Evolutionary conservation across 441 rosid genomes (phyloP), one percentile per base, ranked within the genome.

Genomic region (Hypseocharis bilobata): DNA sequence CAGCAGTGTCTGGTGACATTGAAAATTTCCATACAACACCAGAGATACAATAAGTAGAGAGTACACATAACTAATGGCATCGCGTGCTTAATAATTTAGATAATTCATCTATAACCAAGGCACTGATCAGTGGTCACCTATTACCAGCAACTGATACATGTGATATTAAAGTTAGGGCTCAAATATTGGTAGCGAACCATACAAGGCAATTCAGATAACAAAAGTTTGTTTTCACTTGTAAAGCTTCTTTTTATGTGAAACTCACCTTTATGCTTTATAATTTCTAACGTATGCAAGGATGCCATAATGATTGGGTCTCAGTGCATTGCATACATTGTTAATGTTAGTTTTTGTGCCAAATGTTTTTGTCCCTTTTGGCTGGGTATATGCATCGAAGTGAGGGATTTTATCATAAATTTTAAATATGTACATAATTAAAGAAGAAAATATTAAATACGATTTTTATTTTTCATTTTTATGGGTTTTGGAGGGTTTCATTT

Each of bases 41-140:
- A 54, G 63, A 32, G 65, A 54, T 64, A 40, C 38, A 51, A 66
- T 17, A 13, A 5, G 27, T 49, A 57, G 68, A 54, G 17, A 26
- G 28, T 54, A 26, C 32, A 54, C 25, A 23, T 54, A 54, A 11
- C 30, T 22, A 38, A 38, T 38, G 13, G 14, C 13, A 8, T 38
- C 14, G 8, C 13, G 8, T 13, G 44, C n/a, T n/a, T 38, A 38
- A 38, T 38, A 38, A 38, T 38, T 13, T 38, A 38, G 44, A 38
- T n/a, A 38, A n/a, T 38, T 38, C 8, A 38, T 38, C 44, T 38
- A 38, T 22, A 0, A 52, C 23, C 1, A 28, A 52, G 25, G 26
- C 16, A 54, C 59, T 23, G 26, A 17, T 38, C 23, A 54, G 16
- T 54, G 6, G 59, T 25, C 30, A 25, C n/a, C 28, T 25, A 25